phyloP scores from a whole-genome alignment of 192 early-diverging fungal species.

The Thamnidium elegans region DNA sequence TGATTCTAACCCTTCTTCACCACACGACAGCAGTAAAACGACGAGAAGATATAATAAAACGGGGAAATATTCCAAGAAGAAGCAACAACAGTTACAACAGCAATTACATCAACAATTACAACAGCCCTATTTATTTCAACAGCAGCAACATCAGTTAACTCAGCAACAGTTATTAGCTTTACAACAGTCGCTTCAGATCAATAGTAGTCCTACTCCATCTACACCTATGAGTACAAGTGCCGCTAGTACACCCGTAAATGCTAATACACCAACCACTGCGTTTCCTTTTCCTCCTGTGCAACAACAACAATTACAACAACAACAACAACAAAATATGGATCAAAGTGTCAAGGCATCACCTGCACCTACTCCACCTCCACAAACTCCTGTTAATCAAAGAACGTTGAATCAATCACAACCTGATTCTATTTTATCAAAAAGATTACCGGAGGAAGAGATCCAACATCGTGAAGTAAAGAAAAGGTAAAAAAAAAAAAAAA shows the following conservation, averaged over 20 bases:
- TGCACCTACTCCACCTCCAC: neutral
- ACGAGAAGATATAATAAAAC: constrained; percentile 57
- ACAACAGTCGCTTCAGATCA: neutral
- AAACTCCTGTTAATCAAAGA: neutral
- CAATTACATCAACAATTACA: neutral
- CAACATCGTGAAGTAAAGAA: constrained; percentile 32
- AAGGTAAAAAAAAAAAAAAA: constrained; percentile 8
- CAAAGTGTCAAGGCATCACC: neutral
- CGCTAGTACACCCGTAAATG: no score
- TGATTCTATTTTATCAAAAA: constrained; percentile 14
- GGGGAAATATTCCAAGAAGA: constrained; percentile 61
- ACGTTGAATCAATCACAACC: no score
- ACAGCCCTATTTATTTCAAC: neutral
- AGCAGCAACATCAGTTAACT: neutral
- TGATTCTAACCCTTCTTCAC: neutral
- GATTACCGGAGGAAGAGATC: constrained; percentile 28
- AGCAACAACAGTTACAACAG: constrained; percentile 29
- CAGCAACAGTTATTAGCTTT: neutral
- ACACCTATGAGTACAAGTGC: neutral
- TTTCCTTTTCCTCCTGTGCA: neutral
- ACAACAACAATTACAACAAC: neutral
- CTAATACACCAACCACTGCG: neutral
- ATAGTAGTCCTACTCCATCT: neutral
- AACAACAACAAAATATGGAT: neutral
- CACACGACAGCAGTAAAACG: constrained; percentile 30